These are phyloP conservation scores for Boletus semigastroideus DNA, from an alignment of 1,284 basidiomycete species.

Conservation along the genomic window DNA sequence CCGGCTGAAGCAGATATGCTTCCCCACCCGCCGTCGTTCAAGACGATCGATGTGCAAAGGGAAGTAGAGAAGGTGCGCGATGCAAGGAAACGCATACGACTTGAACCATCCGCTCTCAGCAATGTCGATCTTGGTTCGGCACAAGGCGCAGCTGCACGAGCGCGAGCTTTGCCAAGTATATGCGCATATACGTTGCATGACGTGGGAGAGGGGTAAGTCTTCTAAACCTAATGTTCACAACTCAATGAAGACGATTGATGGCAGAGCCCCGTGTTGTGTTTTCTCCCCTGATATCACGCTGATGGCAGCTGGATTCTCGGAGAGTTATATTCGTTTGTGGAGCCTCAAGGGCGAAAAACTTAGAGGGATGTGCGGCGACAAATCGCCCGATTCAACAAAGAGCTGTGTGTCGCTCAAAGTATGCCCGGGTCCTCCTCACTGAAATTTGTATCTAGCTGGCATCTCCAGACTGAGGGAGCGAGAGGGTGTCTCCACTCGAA, in stretches of 20 bases:
- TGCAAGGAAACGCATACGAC: slow-evolving; percentile 83
- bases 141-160: slow-evolving; percentile 53
- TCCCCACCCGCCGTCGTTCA: slow-evolving; percentile 81
- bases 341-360: slow-evolving; percentile 92
- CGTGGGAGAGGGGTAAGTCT: slow-evolving; percentile 79
- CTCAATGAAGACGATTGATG: slow-evolving; percentile 9
- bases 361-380: slow-evolving; percentile 74
- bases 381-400: slow-evolving; percentile 62
- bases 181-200: slow-evolving; percentile 94
- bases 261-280: slow-evolving; percentile 80
- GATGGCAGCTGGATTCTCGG: slow-evolving; percentile 96
- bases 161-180: slow-evolving; percentile 80
- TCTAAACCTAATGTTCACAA: slow-evolving; percentile 5
- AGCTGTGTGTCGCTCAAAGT: slow-evolving; percentile 52
- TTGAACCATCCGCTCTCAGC: slow-evolving; percentile 71
- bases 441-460: slow-evolving; percentile 42
- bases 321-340: slow-evolving; percentile 96
- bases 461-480: slow-evolving; percentile 73
- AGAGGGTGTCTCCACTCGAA: slow-evolving; percentile 80
- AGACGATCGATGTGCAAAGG: slow-evolving; percentile 84
- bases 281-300: slow-evolving; percentile 92
- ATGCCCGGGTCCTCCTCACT: neutral
- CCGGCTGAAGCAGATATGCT: slow-evolving; percentile 76
- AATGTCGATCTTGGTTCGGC: slow-evolving; percentile 56
- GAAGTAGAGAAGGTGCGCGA: slow-evolving; percentile 92